Base-by-base conservation (phyloP, 768 basidiomycete species). In the Ramaria rubella region DNA sequence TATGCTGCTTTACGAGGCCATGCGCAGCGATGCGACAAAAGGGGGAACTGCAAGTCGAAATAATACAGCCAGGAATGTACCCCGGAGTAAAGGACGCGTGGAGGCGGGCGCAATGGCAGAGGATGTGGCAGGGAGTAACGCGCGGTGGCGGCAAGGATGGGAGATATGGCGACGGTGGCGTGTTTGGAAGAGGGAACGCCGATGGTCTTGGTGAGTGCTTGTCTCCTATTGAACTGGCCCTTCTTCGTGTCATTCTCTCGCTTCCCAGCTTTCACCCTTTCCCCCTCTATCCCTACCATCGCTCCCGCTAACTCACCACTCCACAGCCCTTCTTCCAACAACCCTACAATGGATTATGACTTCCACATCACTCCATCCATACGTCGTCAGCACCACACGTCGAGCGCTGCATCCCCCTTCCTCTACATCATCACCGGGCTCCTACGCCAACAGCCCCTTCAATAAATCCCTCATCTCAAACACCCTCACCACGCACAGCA, bases 311-410 rank as follows among this genome's bases (percentile, higher is more conserved):
- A n/a, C n/a, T n/a, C n/a, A n/a, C n/a, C n/a, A n/a, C n/a, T n/a
- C n/a, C n/a, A n/a, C 61, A 95, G 94, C 73, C 79, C n/a, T 76
- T 98, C 52, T 96, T 97, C 72, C 72, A 80, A 9, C 91, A 95
- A n/a, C 62, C 89, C 94, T 0, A 80, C 81, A 2, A 74, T 81
- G 2, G 88, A 94, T 63, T 99, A 96, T 65, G 87, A 96, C 63
- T 79, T 97, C 62, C 61, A 95, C 7, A 74, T 98, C 31, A 79
- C 87, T 98, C 23, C 77, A 93, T 42, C 75, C 83, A 0, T 50
- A 73, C 14, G 69, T 77, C 2, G 69, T 92, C 2, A 82, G 91
- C 1, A n/a, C 81, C 90, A 19, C 89, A 92, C 66, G n/a, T n/a
- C n/a, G n/a, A n/a, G n/a, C n/a, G n/a, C n/a, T n/a, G n/a, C n/a